A percentile compares a stretch with the other conserved stretches of the same genome.
phyloP scores from a whole-genome alignment of 2,329 filamentous ascomycete species.

The Exserohilum turcica region DNA sequence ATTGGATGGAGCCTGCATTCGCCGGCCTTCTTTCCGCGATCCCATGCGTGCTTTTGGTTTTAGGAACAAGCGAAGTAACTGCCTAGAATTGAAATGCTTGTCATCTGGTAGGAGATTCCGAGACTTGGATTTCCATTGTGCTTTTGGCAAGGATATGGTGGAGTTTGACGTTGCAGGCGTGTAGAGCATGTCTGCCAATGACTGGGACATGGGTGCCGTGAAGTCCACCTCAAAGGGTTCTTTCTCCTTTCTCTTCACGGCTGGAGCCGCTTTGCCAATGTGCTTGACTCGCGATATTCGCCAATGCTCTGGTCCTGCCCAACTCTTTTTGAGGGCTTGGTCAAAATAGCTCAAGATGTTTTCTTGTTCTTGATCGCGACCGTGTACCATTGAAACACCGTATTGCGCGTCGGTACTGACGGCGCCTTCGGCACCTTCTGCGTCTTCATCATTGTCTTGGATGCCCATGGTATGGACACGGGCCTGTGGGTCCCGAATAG shows the following conservation, averaged over 20 bases:
- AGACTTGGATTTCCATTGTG: slow-evolving; percentile 93
- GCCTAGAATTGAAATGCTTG: slow-evolving; percentile 96
- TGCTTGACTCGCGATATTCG: slow-evolving; percentile 92
- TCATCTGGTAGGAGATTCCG: slow-evolving; percentile 94
- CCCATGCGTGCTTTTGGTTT: slow-evolving; percentile 90
- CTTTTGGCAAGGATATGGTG: slow-evolving; percentile 84
- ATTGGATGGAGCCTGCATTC: slow-evolving; percentile 35
- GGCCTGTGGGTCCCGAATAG: slow-evolving; percentile 83
- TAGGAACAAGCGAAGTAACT: slow-evolving; percentile 85
- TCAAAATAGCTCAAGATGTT: slow-evolving; percentile 99
- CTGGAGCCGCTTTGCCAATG: slow-evolving; percentile 61
- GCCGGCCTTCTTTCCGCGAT: slow-evolving; percentile 59
- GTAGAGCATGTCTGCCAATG: slow-evolving; percentile 76
- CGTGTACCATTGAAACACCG: slow-evolving; percentile 76
- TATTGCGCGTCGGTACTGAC: slow-evolving; percentile 69
- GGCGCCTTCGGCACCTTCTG: slow-evolving; percentile 53
- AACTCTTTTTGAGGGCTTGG: slow-evolving; percentile 94
- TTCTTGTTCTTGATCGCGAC: slow-evolving; percentile 75
- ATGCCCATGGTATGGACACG: slow-evolving; percentile 72
- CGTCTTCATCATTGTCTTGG: slow-evolving; percentile 60
- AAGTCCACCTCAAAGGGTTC: slow-evolving; percentile 97
- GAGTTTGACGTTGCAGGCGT: slow-evolving; percentile 80
- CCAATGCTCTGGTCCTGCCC: slow-evolving; percentile 98
- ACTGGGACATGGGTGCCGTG: slow-evolving; percentile 70
- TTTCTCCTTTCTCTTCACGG: slow-evolving; percentile 84